Evolutionary conservation across 2,329 filamentous ascomycete genomes (phyloP).

Genomic region (Fusarium buharicum): DNA sequence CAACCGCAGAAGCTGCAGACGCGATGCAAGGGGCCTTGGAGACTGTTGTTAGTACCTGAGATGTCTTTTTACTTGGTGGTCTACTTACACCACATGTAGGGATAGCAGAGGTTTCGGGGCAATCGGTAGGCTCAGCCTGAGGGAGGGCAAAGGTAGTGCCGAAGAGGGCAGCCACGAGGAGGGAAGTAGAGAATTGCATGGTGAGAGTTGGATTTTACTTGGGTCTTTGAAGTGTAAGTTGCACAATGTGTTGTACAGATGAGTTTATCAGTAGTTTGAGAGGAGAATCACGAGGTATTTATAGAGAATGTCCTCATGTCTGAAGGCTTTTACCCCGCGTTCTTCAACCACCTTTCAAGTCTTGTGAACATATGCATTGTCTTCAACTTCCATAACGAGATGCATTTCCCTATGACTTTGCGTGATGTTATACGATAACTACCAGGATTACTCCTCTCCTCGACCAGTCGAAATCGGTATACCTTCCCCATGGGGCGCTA

Average conservation of each 20-base stretch:
- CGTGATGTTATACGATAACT: not conserved
- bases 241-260: not conserved
- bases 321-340: not conserved
- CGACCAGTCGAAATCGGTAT: conserved; percentile 7
- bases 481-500: conserved; percentile 21
- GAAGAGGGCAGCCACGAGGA: conserved; percentile 25
- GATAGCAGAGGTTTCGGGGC: conserved; percentile 34
- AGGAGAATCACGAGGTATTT: conserved; percentile 10
- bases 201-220: not conserved
- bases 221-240: not conserved
- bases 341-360: not conserved
- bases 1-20: conserved; percentile 31
- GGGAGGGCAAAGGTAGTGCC: conserved; percentile 25
- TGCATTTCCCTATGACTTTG: not conserved
- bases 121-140: conserved; percentile 28
- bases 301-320: not conserved
- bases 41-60: not conserved
- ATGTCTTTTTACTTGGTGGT: not conserved
- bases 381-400: not conserved
- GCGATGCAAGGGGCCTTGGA: conserved; percentile 26
- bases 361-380: not conserved
- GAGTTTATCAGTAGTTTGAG: not conserved
- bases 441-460: conserved; percentile 1
- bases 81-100: conserved; percentile 35
- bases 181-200: conserved; percentile 28